phyloP scores from a whole-genome alignment of 73 alveolate genomes.

The Tetrahymena malaccensis region DNA sequence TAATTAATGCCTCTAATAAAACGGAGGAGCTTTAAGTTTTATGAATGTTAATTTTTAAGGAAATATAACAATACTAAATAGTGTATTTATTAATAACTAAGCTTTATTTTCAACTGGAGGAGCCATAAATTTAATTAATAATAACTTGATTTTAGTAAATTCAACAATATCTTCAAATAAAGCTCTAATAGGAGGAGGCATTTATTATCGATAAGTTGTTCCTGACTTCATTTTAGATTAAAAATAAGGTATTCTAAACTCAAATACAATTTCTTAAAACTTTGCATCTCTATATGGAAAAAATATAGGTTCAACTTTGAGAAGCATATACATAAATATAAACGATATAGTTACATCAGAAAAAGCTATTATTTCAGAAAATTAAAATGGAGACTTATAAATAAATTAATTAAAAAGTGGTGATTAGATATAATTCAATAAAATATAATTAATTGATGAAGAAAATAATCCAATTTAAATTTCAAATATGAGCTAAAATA shows the following conservation, averaged over 20 bases:
- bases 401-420: not conserved
- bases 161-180: not conserved
- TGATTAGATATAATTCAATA: not conserved
- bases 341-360: not conserved
- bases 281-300: not conserved
- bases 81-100: not conserved
- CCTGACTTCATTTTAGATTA: not conserved
- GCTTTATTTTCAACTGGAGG: not conserved
- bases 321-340: not conserved
- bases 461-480: not conserved
- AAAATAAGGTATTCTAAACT: not conserved
- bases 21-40: not conserved
- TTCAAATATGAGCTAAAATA: too few species aligned
- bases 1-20: not conserved
- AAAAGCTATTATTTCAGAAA: not conserved
- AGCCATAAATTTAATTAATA: not conserved
- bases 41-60: not conserved
- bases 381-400: not conserved
- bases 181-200: not conserved
- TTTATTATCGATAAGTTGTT: not conserved
- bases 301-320: not conserved
- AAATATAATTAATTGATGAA: too few species aligned
- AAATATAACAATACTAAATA: too few species aligned
- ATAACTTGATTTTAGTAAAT: not conserved
- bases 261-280: not conserved